phyloP scores from a whole-genome alignment of 1,139 yeast species.

The Yamadazyma oceani region DNA sequence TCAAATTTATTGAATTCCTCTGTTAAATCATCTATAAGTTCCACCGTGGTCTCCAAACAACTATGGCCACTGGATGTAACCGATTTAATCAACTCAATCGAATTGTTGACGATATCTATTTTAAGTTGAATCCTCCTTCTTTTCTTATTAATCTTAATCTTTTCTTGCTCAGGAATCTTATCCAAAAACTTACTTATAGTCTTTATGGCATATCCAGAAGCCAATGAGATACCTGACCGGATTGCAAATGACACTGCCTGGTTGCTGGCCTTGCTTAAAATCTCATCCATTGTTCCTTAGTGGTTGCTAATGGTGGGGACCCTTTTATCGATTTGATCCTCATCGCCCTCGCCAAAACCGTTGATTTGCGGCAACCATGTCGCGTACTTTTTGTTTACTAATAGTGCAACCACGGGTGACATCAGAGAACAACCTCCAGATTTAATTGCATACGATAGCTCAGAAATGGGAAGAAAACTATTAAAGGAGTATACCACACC shows the following conservation, averaged over 20 bases:
- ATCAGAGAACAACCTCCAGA: too few relatives aligned
- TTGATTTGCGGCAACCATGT: too few relatives aligned
- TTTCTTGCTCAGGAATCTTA: slow-evolving; percentile 60
- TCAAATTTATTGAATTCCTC: slow-evolving; percentile 63
- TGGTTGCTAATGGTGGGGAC: too few relatives aligned
- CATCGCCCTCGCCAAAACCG: too few relatives aligned
- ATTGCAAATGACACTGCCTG: slow-evolving; percentile 83
- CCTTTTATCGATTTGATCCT: too few relatives aligned
- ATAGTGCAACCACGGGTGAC: too few relatives aligned
- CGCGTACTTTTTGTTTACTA: too few relatives aligned
- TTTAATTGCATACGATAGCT: background rate
- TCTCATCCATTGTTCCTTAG: slow-evolving; percentile 41
- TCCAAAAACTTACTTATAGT: slow-evolving; percentile 61
- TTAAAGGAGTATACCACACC: slow-evolving; percentile 44
- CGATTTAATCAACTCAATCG: slow-evolving; percentile 68
- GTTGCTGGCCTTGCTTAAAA: slow-evolving; percentile 61
- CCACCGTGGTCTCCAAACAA: slow-evolving; percentile 37
- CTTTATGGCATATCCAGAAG: slow-evolving; percentile 73
- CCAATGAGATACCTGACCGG: slow-evolving; percentile 72
- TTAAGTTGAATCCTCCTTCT: slow-evolving; percentile 55
- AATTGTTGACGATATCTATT: slow-evolving; percentile 62
- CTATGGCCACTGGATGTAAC: slow-evolving; percentile 70
- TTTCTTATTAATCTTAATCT: slow-evolving; percentile 40
- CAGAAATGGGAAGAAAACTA: slow-evolving; percentile 33
- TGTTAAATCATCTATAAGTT: slow-evolving; percentile 55